phyloP scores from a whole-genome alignment of 768 basidiomycete genomes.

The Calocera viscosa region DNA sequence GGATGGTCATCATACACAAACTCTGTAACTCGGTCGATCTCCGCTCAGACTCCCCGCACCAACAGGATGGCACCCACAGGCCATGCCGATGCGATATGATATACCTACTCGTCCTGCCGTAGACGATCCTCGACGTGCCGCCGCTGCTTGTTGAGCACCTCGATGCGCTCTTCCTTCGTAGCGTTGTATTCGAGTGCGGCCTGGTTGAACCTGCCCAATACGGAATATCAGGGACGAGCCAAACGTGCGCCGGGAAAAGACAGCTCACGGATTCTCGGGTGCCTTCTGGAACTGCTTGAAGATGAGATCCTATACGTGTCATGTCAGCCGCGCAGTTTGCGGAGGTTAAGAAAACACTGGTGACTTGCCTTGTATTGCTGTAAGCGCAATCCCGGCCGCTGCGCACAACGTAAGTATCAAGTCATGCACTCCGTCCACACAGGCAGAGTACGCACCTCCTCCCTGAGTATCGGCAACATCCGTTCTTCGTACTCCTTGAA shows the following conservation, averaged over 20 bases:
- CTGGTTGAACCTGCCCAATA: conserved; percentile 66
- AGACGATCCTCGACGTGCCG: conserved; percentile 54
- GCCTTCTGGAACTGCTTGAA: conserved; percentile 95
- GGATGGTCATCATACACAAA: too few relatives aligned
- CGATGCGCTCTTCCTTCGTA: conserved; percentile 70
- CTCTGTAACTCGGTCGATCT: too few relatives aligned
- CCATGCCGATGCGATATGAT: neutral
- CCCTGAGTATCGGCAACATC: conserved; percentile 63
- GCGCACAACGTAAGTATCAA: neutral
- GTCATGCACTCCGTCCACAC: conserved; percentile 16
- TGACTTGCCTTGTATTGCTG: conserved; percentile 69
- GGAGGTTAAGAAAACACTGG: neutral
- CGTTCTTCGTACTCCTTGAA: conserved; percentile 81
- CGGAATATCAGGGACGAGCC: neutral
- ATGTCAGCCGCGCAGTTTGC: conserved; percentile 11
- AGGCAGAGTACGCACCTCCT: conserved; percentile 43
- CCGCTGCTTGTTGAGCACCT: conserved; percentile 57
- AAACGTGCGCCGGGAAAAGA: neutral
- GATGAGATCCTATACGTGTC: conserved; percentile 50
- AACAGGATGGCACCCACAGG: neutral
- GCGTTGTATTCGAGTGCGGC: conserved; percentile 68
- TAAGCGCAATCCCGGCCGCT: conserved; percentile 82
- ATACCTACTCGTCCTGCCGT: conserved; percentile 22
- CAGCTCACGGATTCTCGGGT: conserved; percentile 80
- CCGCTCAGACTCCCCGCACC: too few relatives aligned